A percentile compares a stretch with the other conserved stretches of the same genome.
These are phyloP conservation scores for Pseudogymnoascus verrucosus DNA, from an alignment of 2,329 filamentous ascomycete genomes.

Conservation along the genomic window DNA sequence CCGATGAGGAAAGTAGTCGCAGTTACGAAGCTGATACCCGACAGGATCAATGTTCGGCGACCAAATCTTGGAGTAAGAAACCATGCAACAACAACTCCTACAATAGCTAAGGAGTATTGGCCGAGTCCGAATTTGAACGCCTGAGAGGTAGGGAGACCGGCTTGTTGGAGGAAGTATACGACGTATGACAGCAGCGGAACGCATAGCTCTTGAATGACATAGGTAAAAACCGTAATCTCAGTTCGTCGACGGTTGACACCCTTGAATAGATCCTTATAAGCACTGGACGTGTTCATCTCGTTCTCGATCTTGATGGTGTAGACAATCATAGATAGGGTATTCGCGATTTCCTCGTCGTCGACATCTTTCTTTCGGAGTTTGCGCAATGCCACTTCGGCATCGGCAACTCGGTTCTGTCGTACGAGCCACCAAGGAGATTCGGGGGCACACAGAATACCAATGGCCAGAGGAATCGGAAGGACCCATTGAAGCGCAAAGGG, in stretches of 20 bases:
- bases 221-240: conserved; percentile 33
- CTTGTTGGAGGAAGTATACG: conserved; percentile 48
- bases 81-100: conserved; percentile 24
- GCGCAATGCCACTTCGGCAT: conserved; percentile 30
- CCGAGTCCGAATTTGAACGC: conserved; percentile 47
- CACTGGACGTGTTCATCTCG: conserved; percentile 31
- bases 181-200: conserved; percentile 56
- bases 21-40: conserved; percentile 16
- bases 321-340: conserved; percentile 38
- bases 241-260: conserved; percentile 38
- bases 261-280: conserved; percentile 39
- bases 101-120: conserved; percentile 35
- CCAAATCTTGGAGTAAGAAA: conserved; percentile 17
- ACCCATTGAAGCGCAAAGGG: conserved; percentile 40
- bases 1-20: conserved; percentile 20
- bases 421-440: conserved; percentile 42
- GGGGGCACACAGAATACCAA: conserved; percentile 32
- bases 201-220: conserved; percentile 18
- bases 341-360: conserved; percentile 27
- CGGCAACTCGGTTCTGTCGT: conserved; percentile 32
- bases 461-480: conserved; percentile 37
- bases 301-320: conserved; percentile 46
- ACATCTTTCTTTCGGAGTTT: conserved; percentile 28
- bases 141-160: conserved; percentile 38
- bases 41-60: conserved; percentile 19